A percentile compares a stretch with the other conserved stretches of the same genome.
These are phyloP conservation scores for Candolleomyces aberdarensis DNA, from an alignment of 768 basidiomycete genomes.

Conservation along the genomic window DNA sequence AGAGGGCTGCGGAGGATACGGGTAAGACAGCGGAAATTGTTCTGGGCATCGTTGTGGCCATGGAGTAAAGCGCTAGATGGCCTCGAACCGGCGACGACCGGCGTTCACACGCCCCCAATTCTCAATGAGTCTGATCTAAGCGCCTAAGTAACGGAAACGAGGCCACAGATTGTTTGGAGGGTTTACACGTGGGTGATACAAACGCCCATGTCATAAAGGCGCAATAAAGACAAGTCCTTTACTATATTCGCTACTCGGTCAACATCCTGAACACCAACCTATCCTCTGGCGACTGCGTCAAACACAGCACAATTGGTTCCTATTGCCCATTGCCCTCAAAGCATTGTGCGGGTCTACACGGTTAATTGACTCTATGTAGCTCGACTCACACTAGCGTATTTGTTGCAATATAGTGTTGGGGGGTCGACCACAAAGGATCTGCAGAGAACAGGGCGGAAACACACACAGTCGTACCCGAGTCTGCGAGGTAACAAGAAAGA, in stretches of 20 bases:
- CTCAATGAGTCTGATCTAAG: constrained; percentile 46
- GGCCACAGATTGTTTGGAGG: neutral
- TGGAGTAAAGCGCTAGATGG: too few relatives aligned
- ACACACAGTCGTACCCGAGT: too few relatives aligned
- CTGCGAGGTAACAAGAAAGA: too few relatives aligned
- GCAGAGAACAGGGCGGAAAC: neutral
- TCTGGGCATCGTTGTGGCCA: too few relatives aligned
- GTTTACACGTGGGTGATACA: too few relatives aligned
- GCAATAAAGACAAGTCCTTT: too few relatives aligned
- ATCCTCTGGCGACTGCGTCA: constrained; percentile 27
- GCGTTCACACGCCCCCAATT: constrained; percentile 24
- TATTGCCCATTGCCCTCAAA: constrained; percentile 39
- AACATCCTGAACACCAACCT: constrained; percentile 21
- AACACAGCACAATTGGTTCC: constrained; percentile 30
- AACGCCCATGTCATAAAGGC: too few relatives aligned
- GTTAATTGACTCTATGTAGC: constrained; percentile 36
- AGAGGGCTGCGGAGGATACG: too few relatives aligned
- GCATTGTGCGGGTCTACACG: constrained; percentile 33
- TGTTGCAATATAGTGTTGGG: constrained; percentile 35
- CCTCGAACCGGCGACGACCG: too few relatives aligned
- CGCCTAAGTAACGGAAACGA: neutral
- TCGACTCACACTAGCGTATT: constrained; percentile 42
- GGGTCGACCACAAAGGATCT: constrained; percentile 39
- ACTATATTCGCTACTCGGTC: too few relatives aligned
- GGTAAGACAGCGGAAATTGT: too few relatives aligned